These are phyloP conservation scores for Aspergillus homomorphus DNA, from an alignment of 495 filamentous ascomycete genomes.

Conservation along the genomic window DNA sequence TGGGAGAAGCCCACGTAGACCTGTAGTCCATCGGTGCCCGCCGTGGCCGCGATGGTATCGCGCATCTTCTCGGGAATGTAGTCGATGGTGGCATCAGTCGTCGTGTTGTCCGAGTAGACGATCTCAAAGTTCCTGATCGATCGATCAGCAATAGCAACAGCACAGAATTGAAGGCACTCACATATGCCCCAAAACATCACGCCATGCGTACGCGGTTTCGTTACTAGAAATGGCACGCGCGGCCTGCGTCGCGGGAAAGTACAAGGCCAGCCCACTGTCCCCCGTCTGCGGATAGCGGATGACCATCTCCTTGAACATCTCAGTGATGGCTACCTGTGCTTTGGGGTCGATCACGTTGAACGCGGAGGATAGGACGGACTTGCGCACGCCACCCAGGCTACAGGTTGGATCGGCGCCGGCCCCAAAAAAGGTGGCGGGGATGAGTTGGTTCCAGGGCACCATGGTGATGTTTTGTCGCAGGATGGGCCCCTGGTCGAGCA, in stretches of 20 bases:
- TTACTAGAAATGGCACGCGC: background rate
- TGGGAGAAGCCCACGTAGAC: background rate
- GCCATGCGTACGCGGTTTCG: constrained; percentile 4
- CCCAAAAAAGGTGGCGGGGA: background rate
- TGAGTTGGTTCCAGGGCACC: constrained; percentile 5
- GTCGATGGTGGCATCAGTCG: too few relatives aligned
- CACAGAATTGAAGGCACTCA: background rate
- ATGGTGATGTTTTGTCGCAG: too few relatives aligned
- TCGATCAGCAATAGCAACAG: too few relatives aligned
- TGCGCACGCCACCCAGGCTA: background rate
- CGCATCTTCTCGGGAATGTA: too few relatives aligned
- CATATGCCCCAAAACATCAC: background rate
- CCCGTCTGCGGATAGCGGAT: background rate
- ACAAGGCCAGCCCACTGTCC: too few relatives aligned
- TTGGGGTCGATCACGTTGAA: background rate
- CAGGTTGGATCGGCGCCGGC: background rate
- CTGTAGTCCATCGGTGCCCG: background rate
- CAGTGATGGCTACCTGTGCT: background rate
- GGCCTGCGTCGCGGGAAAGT: background rate
- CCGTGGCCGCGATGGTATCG: background rate
- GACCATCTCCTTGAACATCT: background rate
- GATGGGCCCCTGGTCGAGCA: too few relatives aligned
- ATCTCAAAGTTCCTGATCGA: too few relatives aligned
- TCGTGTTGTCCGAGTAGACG: too few relatives aligned
- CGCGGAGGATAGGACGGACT: too few relatives aligned